phyloP scores from a whole-genome alignment of 352 stramenopile species.

The Phytophthora europaea region DNA sequence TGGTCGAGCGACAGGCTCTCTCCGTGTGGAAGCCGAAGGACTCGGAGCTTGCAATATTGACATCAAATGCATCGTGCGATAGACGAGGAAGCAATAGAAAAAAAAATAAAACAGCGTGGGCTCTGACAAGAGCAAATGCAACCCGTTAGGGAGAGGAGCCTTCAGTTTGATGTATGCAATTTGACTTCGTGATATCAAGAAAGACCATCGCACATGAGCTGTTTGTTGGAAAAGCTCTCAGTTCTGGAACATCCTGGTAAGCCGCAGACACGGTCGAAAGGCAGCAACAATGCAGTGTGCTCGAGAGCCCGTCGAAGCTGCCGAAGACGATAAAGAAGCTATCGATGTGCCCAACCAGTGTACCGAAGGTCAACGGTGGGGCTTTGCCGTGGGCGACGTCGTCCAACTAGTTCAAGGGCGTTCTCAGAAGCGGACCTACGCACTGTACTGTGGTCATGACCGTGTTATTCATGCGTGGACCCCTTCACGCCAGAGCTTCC shows the following conservation, averaged over 20 bases:
- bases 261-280: not conserved
- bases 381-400: constrained; percentile 38
- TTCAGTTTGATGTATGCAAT: constrained; percentile 4
- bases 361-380: constrained; percentile 12
- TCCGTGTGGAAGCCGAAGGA: constrained; percentile 67
- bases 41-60: constrained; percentile 56
- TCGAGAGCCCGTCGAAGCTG: not conserved
- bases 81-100: constrained; percentile 1
- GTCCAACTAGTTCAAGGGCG: constrained; percentile 33
- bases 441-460: constrained; percentile 48
- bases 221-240: constrained; percentile 4
- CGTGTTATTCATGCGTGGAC: constrained; percentile 58
- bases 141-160: not conserved
- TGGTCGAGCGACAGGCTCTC: constrained; percentile 50
- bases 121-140: not conserved
- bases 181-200: no score
- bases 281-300: constrained; percentile 9
- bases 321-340: not conserved
- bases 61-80: constrained; percentile 63
- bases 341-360: not conserved
- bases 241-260: constrained; percentile 4
- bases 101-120: not conserved
- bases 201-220: not conserved
- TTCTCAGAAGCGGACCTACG: constrained; percentile 28
- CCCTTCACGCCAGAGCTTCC: constrained; percentile 39